These are phyloP conservation scores for Camellia oleifera DNA, from an alignment of 179 eudicot genomes.

Conservation along the genomic window DNA sequence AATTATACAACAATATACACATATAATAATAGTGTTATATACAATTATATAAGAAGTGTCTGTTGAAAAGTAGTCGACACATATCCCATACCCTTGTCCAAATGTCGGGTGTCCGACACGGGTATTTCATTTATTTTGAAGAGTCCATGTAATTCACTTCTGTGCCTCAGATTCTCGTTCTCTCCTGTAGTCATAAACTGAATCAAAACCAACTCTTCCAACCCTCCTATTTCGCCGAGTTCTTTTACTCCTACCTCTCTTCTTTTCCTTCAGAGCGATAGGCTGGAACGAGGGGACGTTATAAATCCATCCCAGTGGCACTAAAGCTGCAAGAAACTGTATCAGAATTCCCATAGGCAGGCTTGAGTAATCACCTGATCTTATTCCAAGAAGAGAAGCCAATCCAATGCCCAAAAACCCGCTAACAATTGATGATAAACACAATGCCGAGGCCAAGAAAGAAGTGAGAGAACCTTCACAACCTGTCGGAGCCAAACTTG, in stretches of 20 bases:
- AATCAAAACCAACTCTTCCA: constrained; percentile 48
- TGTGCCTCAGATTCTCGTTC: constrained; percentile 53
- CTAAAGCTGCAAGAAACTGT: constrained; percentile 68
- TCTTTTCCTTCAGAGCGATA: constrained; percentile 37
- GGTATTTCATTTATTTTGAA: too few relatives aligned
- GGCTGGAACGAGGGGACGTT: constrained; percentile 39
- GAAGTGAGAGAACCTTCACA: constrained; percentile 91
- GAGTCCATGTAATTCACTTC: constrained; percentile 10
- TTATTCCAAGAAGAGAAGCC: constrained; percentile 69
- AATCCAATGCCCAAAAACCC: constrained; percentile 78
- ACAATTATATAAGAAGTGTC: too few relatives aligned
- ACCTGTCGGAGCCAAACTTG: constrained; percentile 77
- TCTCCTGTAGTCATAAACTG: constrained; percentile 37
- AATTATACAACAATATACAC: too few relatives aligned
- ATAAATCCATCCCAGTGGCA: constrained; percentile 68
- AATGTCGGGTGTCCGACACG: too few relatives aligned
- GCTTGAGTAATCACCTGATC: constrained; percentile 53
- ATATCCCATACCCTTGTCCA: too few relatives aligned
- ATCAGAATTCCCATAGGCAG: constrained; percentile 63
- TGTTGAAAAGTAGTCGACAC: too few relatives aligned
- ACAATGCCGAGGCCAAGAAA: constrained; percentile 76
- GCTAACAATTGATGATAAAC: constrained; percentile 70
- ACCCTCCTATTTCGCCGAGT: constrained; percentile 47
- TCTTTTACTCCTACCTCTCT: constrained; percentile 49
- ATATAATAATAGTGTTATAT: too few relatives aligned